Base-by-base conservation (phyloP, 345 rosid species). In the Brassica nigra region DNA sequence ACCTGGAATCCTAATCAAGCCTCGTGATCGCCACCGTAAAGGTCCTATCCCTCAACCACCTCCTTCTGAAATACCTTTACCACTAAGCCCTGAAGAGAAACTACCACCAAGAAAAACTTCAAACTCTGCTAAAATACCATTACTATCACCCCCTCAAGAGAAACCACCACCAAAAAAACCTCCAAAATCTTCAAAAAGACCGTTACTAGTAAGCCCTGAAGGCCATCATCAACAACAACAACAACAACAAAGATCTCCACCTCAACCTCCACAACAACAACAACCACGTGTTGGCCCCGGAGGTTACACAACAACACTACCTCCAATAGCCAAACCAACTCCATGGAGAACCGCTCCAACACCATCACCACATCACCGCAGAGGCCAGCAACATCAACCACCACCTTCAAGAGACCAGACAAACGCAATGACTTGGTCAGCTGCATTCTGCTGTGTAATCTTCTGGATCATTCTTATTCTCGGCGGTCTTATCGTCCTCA, bases 401-500 rank as follows among this genome's bases (percentile, higher is more conserved):
- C 75, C 80, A 1, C 8, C 76, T 15, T 66, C 85, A 12, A 83
- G 49, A 29, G 80, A 49, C 16, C 61, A 65, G 71, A 88, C 97
- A 28, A 76, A 39, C 72, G 57, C 86, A 31, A 6, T 76, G 62
- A 85, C 90, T 54, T 95, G 98, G 95, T 83, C 83, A 69, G 84
- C 73, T 8, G 98, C 90, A 30, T 81, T 82, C 27, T 88, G 90
- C 73, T 95, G 97, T 54, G 87, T 88, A 20, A 80, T 92, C 30
- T 91, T 91, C 73, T 88, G 88, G 91, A 57, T 90, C 30, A 63
- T 90, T 70, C 70, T 95, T 18, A 88, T 92, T 34, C 80, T 91
- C 0, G 95, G 90, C 58, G 99, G 99, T 59, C 72, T 90, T 30
- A 78, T 85, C 7, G 87, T 91, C 15, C 90, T 95, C 64, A 77